phyloP scores from a whole-genome alignment of 768 basidiomycete genomes.

The Boletus subcaerulescens region DNA sequence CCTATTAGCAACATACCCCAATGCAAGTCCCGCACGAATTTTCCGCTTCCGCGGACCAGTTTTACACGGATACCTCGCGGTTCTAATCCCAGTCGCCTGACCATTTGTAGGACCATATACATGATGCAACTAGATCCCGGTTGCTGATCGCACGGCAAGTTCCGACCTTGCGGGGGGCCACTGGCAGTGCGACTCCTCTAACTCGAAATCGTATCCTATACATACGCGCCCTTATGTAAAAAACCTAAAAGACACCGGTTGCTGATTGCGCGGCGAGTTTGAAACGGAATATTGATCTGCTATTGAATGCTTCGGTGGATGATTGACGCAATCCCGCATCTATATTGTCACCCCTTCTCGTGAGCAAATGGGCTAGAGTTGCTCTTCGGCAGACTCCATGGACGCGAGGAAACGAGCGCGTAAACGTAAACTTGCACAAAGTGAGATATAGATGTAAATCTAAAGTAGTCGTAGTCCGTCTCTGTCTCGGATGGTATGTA shows the following conservation, averaged over 20 bases:
- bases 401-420: neutral
- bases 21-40: neutral
- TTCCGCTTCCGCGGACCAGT: neutral
- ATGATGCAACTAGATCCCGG: neutral
- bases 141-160: neutral
- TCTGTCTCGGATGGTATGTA: conserved; percentile 17
- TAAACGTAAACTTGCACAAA: conserved; percentile 11
- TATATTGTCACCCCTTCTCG: too few relatives aligned
- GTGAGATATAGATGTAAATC: conserved; percentile 24
- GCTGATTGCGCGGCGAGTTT: neutral
- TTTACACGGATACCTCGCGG: neutral
- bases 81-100: too few relatives aligned
- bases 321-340: too few relatives aligned
- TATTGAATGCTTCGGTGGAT: too few relatives aligned
- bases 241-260: too few relatives aligned
- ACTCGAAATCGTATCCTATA: too few relatives aligned
- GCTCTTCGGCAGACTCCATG: too few relatives aligned
- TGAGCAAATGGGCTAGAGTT: too few relatives aligned
- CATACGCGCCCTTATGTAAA: too few relatives aligned
- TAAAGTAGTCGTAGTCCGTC: conserved; percentile 29
- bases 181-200: too few relatives aligned
- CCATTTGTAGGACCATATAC: neutral
- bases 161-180: too few relatives aligned
- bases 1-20: neutral
- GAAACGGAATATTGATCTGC: too few relatives aligned